Evolutionary conservation across 352 stramenopile genomes (phyloP).

Genomic region (Globisporangium paroecandrum): DNA sequence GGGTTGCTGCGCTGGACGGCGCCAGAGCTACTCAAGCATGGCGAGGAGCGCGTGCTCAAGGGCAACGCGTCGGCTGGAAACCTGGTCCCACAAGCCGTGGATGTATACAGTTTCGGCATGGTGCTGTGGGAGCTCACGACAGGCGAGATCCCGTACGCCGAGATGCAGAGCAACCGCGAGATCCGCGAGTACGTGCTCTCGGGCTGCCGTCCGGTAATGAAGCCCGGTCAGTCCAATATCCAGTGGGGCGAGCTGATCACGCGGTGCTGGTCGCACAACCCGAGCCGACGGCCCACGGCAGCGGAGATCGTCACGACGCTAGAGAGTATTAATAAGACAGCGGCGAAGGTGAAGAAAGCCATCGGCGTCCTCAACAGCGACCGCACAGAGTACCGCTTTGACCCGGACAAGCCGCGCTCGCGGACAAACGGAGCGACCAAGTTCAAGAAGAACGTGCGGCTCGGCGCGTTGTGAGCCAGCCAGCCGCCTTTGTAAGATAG

Average conservation of each 20-base stretch:
- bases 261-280: conserved; percentile 81
- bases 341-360: conserved; percentile 66
- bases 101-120: conserved; percentile 87
- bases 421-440: conserved; percentile 30
- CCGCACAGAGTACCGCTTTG: conserved; percentile 75
- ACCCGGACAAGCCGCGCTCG: conserved; percentile 45
- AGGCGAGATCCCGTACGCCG: conserved; percentile 70
- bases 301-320: conserved; percentile 81
- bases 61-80: conserved; percentile 21
- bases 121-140: conserved; percentile 88
- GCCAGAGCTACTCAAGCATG: conserved; percentile 75
- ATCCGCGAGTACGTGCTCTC: conserved; percentile 75
- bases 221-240: conserved; percentile 70
- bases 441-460: conserved; percentile 70
- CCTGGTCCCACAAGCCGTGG: conserved; percentile 64
- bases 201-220: conserved; percentile 72
- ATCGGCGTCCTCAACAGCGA: conserved; percentile 75
- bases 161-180: conserved; percentile 66
- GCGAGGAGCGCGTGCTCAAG: conserved; percentile 68
- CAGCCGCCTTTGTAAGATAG: conserved; percentile 18
- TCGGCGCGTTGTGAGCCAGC: conserved; percentile 25
- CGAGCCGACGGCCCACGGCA: conserved; percentile 59
- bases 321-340: conserved; percentile 73
- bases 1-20: conserved; percentile 72
- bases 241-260: conserved; percentile 85